Evolutionary conservation across 176 grass and related monocot genomes (phyloP), one percentile per base, ranked within the genome.

Genomic region (Bolboschoenus planiculmis): DNA sequence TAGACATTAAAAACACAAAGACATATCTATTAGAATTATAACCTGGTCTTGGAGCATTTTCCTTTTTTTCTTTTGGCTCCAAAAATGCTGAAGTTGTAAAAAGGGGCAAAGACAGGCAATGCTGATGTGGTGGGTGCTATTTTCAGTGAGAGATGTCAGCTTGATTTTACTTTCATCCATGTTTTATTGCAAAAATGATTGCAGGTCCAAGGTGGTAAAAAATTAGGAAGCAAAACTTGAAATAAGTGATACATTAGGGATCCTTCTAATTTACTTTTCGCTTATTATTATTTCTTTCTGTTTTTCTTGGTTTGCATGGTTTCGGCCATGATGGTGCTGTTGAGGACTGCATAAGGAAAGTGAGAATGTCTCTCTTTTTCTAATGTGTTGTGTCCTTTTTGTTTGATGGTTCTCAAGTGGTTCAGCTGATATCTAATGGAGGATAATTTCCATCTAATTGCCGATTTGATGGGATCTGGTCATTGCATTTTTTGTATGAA

Each of bases 271-370:
- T 66, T 66, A 66, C 31, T 66, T 36, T 66, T 66, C 33, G 31
- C 5, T 66, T 37, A 15, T 66, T 39, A 68, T 36, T 40, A 50
- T 75, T 15, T 75, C 10, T 47, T 75, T 48, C 42, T 75, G 21
- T 75, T 47, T 27, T 75, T 48, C 42, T 75, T 75, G 42, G 66
- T 47, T n/a, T 75, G 40, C 42, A 29, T 75, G 42, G 42, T 75
- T 48, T 73, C 1, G 10, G 20, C 67, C 70, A 75, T 75, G 70
- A 48, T 48, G 42, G 70, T 5, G 21, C 30, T 26, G 21, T 47
- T 75, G 70, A 48, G 24, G 42, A 30, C 31, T 39, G 70, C 4
- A 11, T 30, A 29, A 46, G 23, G 11, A 30, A 50, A 48, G 42
- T 75, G 70, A 75, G 43, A 29, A 74, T 47, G 13, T 74, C 21